phyloP scores from a whole-genome alignment of 768 basidiomycete species.

The Amanita polypyramis region DNA sequence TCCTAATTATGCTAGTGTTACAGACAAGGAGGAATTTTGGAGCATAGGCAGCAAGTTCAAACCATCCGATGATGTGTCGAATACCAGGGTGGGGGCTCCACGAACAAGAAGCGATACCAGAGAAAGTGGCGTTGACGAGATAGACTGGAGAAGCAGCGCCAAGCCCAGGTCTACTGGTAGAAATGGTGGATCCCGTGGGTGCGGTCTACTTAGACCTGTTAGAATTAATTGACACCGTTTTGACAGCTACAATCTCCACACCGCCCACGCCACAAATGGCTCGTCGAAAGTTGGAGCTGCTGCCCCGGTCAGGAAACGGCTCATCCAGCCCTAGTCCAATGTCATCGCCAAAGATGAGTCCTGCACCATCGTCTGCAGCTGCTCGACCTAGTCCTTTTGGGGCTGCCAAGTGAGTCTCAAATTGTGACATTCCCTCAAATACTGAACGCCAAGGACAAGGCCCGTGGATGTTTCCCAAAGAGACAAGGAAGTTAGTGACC shows the following conservation, averaged over 20 bases:
- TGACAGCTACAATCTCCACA: constrained; percentile 55
- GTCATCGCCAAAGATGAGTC: constrained; percentile 65
- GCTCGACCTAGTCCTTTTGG: constrained; percentile 77
- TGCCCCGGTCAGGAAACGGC: constrained; percentile 62
- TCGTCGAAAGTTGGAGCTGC: constrained; percentile 75
- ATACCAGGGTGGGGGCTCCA: constrained; percentile 29
- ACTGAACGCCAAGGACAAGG: constrained; percentile 24
- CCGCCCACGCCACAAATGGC: constrained; percentile 75
- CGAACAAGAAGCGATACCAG: constrained; percentile 44
- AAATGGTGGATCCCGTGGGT: constrained; percentile 55
- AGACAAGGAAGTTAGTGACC: constrained; percentile 67
- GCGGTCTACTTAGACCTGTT: not conserved
- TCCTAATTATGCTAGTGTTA: constrained; percentile 32
- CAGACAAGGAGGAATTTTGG: constrained; percentile 79
- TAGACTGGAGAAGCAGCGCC: constrained; percentile 57
- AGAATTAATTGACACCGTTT: constrained; percentile 5
- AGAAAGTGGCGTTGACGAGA: constrained; percentile 41
- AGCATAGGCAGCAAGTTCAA: constrained; percentile 66
- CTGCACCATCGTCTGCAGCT: constrained; percentile 26
- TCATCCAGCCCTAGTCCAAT: constrained; percentile 68
- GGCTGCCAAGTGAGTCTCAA: constrained; percentile 52
- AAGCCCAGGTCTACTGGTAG: constrained; percentile 32
- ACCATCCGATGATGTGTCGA: constrained; percentile 31
- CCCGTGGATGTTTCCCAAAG: constrained; percentile 76
- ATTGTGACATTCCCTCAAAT: constrained; percentile 5